Evolutionary conservation across 2,329 filamentous ascomycete species (phyloP), one percentile per base, ranked within the genome.

Genomic region (Fusarium sacchari): DNA sequence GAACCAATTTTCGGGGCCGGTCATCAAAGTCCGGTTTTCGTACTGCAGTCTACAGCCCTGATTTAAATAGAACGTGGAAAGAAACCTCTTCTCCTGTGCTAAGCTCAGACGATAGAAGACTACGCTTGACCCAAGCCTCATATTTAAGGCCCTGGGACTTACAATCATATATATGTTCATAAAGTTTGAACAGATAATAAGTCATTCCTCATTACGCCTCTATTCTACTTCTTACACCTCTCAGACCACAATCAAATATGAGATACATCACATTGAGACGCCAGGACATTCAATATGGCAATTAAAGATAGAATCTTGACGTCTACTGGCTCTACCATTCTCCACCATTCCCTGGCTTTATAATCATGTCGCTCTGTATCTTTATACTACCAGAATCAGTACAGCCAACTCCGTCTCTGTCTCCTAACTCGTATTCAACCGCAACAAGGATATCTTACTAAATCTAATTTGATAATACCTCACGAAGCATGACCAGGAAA

Each of bases 401-500:
- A 42, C 50, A 59, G 40, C 44, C 26, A 60, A 72, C 57, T 59
- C 65, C 71, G 55, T 47, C 71, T 60, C 50, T 26, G 49, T n/a
- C 47, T 32, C 46, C 50, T 39, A 60, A n/a, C 18, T 47, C 22
- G 28, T 63, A 57, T 43, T 61, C 63, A 63, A 50, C 58, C 58
- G 52, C 62, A 60, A 47, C 28, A 58, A 60, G 49, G 46, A 74
- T 71, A 74, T 75, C 59, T 69, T 69, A 49, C 55, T 40, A 60
- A 62, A 44, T 39, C 66, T 88, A 96, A 78, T 93, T 89, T 32
- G 94, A 94, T 78, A 97, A 85, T 44, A 97, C 94, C 77, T 90
- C 88, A 76, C 95, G 89, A 79, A 97, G 83, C 93, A 97, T 96
- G 57, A 88, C 85, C 80, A 96, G 82, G 81, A 98, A 97, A 71